These are phyloP conservation scores for Aspergillus flavus DNA, from an alignment of 2,329 filamentous ascomycete genomes.

Conservation along the genomic window DNA sequence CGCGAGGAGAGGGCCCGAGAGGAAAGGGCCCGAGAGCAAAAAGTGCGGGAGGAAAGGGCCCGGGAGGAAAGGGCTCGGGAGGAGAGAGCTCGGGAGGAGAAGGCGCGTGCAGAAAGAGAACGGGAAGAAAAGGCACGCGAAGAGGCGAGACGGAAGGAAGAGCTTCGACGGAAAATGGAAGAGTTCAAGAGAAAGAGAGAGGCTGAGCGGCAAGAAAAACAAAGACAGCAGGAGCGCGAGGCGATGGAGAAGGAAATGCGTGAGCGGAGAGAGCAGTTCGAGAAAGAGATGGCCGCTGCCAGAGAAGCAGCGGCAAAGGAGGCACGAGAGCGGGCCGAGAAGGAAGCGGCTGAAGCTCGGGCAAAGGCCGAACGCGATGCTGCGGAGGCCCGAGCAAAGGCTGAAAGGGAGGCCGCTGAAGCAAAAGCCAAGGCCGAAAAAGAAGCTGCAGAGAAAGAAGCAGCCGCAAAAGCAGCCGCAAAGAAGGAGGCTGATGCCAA, in stretches of 20 bases:
- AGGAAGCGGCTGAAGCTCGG: constrained; percentile 39
- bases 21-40: background rate
- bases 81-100: background rate
- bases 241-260: constrained; percentile 43
- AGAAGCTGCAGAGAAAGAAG: constrained; percentile 69
- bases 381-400: constrained; percentile 26
- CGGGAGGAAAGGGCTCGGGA: background rate
- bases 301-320: constrained; percentile 26
- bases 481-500: constrained; percentile 43
- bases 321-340: constrained; percentile 33
- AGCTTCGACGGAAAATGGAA: constrained; percentile 42
- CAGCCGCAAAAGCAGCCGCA: constrained; percentile 38
- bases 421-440: constrained; percentile 39
- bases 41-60: background rate
- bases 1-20: background rate
- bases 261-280: constrained; percentile 44
- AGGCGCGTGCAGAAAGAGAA: background rate
- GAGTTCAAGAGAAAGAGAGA: constrained; percentile 40
- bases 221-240: constrained; percentile 43
- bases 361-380: constrained; percentile 35
- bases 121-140: constrained; percentile 30
- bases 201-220: constrained; percentile 41
- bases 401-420: constrained; percentile 31
- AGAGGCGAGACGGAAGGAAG: constrained; percentile 40
- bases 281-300: constrained; percentile 39